Conservation (phyloP, 257 asterid genomes). For the Petunia secreta region DNA sequence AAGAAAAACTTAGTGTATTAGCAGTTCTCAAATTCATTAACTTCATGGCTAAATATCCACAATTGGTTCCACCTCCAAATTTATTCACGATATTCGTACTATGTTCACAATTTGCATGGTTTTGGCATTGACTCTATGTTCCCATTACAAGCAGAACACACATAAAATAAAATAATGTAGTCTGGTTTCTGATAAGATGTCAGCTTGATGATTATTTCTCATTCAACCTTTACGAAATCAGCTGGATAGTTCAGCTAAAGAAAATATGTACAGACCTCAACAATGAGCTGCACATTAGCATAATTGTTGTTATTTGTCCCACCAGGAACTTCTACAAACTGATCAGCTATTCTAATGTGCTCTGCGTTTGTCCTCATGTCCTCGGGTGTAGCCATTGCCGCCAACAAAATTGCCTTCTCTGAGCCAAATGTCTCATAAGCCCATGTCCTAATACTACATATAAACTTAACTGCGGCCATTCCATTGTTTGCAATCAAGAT, state of each 20-base stretch:
- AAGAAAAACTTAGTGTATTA: slow-evolving; percentile 9
- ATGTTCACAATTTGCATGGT: too few species aligned
- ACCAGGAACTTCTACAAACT: slow-evolving; percentile 98
- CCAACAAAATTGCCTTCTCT: slow-evolving; percentile 93
- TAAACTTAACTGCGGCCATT: slow-evolving; percentile 99
- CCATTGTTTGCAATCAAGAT: slow-evolving; percentile 97
- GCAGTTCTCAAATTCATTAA: too few species aligned
- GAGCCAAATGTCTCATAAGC: slow-evolving; percentile 96
- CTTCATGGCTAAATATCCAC: too few species aligned
- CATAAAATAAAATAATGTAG: too few species aligned
- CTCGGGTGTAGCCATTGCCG: slow-evolving; percentile 99
- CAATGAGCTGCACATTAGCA: slow-evolving; percentile 97
- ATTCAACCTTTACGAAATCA: neutral
- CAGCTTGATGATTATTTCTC: neutral
- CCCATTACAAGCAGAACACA: too few species aligned
- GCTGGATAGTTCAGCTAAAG: neutral
- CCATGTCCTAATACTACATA: slow-evolving; percentile 94
- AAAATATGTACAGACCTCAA: slow-evolving; percentile 67
- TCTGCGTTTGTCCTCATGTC: slow-evolving; percentile 99
- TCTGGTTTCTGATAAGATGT: neutral
- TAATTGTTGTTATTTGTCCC: slow-evolving; percentile 98
- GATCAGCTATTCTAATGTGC: slow-evolving; percentile 98
- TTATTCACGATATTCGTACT: too few species aligned
- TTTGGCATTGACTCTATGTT: too few species aligned
- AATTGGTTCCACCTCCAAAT: too few species aligned